Percentiles rank a stretch among this genome's conserved stretches.
Evolutionary conservation across 768 basidiomycete genomes (phyloP).

Genomic region (Favolaschia claudopus): DNA sequence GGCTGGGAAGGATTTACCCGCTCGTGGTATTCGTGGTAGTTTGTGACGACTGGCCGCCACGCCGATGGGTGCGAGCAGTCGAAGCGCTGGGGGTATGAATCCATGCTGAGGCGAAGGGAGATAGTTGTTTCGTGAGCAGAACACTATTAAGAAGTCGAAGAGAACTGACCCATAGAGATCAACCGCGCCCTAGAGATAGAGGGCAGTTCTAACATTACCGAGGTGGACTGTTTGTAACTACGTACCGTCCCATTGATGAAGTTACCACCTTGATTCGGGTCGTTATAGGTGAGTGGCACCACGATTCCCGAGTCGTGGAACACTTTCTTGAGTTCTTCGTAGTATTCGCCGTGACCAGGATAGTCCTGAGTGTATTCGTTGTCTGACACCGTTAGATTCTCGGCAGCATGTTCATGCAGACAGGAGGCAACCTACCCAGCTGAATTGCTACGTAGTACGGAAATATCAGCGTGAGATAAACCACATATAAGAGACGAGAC

Average conservation of each 20-base stretch:
- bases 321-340: conserved; percentile 63
- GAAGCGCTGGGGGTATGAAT: conserved; percentile 80
- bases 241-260: conserved; percentile 77
- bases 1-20: conserved; percentile 61
- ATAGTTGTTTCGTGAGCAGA: background rate
- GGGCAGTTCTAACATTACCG: background rate
- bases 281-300: conserved; percentile 81
- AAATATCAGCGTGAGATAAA: conserved; percentile 24
- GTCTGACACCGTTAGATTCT: conserved; percentile 51
- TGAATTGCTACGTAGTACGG: conserved; percentile 15
- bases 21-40: conserved; percentile 73
- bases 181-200: conserved; percentile 61
- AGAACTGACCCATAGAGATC: conserved; percentile 72
- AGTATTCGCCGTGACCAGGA: conserved; percentile 60
- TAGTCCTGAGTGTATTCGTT: conserved; percentile 74
- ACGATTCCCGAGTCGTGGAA: conserved; percentile 65
- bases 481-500: conserved; percentile 44
- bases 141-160: too few species aligned
- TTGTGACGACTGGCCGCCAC: conserved; percentile 71
- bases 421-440: conserved; percentile 1
- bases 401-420: background rate
- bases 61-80: conserved; percentile 77
- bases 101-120: conserved; percentile 47
- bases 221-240: background rate
- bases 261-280: conserved; percentile 62